Evolutionary conservation across 2,329 filamentous ascomycete genomes (phyloP).

Genomic region (Neofusicoccum sp.): DNA sequence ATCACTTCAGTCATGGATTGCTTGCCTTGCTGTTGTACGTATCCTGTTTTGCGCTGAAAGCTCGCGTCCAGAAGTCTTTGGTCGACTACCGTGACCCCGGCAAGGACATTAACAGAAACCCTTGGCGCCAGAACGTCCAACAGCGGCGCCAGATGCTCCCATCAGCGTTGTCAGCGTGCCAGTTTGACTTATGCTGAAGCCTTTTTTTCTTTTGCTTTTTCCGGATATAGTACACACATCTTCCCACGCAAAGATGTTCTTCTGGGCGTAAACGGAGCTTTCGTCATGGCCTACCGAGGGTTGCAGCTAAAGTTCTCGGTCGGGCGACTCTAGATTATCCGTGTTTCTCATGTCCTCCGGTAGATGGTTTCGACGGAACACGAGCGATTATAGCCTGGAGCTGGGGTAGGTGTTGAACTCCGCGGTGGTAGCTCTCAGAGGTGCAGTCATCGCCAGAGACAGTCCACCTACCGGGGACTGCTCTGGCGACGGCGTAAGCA

Average conservation of each 20-base stretch:
- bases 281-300: too few relatives aligned
- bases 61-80: slow-evolving; percentile 70
- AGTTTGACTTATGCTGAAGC: slow-evolving; percentile 56
- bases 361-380: too few relatives aligned
- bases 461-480: slow-evolving; percentile 35
- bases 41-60: slow-evolving; percentile 89
- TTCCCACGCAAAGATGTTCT: slow-evolving; percentile 47
- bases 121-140: slow-evolving; percentile 38
- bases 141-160: slow-evolving; percentile 39
- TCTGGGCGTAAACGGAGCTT: too few relatives aligned
- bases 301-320: too few relatives aligned
- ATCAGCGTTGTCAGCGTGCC: slow-evolving; percentile 51
- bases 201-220: slow-evolving; percentile 54
- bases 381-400: slow-evolving; percentile 65
- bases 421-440: slow-evolving; percentile 29
- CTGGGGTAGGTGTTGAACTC: slow-evolving; percentile 59
- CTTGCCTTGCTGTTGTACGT: slow-evolving; percentile 75
- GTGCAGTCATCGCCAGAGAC: slow-evolving; percentile 43
- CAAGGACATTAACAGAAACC: slow-evolving; percentile 72
- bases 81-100: slow-evolving; percentile 80
- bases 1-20: too few relatives aligned
- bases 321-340: too few relatives aligned
- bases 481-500: slow-evolving; percentile 44
- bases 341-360: too few relatives aligned
- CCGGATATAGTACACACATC: slow-evolving; percentile 57